Percentiles rank a stretch among this genome's conserved stretches.
Evolutionary conservation across 306 rosid genomes (phyloP).

Genomic region (Alnus rubra): DNA sequence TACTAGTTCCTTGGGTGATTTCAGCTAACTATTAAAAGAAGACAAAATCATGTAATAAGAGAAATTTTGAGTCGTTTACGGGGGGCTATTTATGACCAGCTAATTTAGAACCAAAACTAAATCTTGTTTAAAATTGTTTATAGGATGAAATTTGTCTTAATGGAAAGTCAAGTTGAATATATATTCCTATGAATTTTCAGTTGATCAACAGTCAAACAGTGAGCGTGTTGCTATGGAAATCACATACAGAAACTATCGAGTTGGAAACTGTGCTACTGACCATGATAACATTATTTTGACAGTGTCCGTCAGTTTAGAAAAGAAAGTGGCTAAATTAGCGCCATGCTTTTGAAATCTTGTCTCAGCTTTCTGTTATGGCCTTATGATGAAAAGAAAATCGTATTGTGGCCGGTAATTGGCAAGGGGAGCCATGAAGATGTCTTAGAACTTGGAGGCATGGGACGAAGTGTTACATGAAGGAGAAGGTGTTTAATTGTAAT

Average conservation of each 20-base stretch:
- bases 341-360: neutral
- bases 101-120: neutral
- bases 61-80: neutral
- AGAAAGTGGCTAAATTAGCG: neutral
- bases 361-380: neutral
- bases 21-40: neutral
- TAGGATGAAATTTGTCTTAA: neutral
- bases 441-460: neutral
- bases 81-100: neutral
- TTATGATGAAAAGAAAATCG: neutral
- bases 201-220: neutral
- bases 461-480: neutral
- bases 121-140: neutral
- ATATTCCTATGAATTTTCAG: neutral
- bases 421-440: neutral
- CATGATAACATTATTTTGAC: neutral
- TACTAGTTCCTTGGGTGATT: too few species aligned
- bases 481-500: too few species aligned
- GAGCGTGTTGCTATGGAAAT: neutral
- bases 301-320: neutral
- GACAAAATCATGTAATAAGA: neutral
- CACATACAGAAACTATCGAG: neutral
- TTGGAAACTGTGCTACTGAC: neutral
- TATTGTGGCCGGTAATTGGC: neutral
- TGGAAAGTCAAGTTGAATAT: neutral